A percentile compares a stretch with the other conserved stretches of the same genome.
Conservation (phyloP, 225 moss, liverwort and hornwort genomes). For the Ulota crispa region DNA sequence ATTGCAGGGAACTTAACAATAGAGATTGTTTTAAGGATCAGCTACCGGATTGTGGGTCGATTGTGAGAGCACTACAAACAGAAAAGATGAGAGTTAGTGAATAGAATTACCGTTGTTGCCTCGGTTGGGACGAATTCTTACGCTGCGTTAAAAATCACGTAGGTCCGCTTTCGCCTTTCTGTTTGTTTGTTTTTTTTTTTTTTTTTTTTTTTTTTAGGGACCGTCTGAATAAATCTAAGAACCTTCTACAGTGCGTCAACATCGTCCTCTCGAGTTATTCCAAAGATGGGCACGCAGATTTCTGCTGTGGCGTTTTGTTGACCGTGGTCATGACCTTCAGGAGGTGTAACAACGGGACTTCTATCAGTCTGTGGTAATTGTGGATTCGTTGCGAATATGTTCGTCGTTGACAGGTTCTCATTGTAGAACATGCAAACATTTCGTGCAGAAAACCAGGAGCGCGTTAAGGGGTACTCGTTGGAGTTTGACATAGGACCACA, state of each 20-base stretch:
- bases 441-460: conserved; percentile 6
- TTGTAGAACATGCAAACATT: conserved; percentile 26
- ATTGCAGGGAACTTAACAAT: background rate
- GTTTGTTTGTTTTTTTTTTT: background rate
- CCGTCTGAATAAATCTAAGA: background rate
- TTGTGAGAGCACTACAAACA: background rate
- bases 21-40: background rate
- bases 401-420: conserved; percentile 20
- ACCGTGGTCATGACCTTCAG: conserved; percentile 12
- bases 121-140: background rate
- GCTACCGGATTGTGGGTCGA: too few species aligned
- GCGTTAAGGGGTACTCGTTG: background rate
- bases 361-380: background rate
- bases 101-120: background rate
- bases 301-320: conserved; percentile 21
- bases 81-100: background rate
- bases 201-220: background rate
- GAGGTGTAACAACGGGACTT: background rate
- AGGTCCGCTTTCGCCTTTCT: conserved; percentile 1
- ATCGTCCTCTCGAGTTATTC: conserved; percentile 13
- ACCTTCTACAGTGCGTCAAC: background rate
- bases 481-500: background rate
- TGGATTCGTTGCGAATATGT: background rate
- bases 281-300: conserved; percentile 25
- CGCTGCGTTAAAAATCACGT: background rate